A percentile compares a stretch with the other conserved stretches of the same genome.
phyloP scores from a whole-genome alignment of 2,329 filamentous ascomycete species.

The Paraphaeosphaeria sporulosa region DNA sequence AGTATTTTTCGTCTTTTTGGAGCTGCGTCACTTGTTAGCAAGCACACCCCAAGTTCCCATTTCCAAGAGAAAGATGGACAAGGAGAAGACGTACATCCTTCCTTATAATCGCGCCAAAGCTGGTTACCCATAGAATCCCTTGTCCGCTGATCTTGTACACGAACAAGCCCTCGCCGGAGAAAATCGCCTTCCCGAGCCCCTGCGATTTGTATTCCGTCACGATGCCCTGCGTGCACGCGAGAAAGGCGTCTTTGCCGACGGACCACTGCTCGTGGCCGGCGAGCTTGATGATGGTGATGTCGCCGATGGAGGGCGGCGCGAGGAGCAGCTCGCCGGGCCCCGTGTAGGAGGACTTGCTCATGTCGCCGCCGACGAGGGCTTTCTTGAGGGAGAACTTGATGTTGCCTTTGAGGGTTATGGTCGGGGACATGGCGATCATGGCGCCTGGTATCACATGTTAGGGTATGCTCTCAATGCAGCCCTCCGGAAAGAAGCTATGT shows the following conservation, averaged over 20 bases:
- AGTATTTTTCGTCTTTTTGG: conserved; percentile 79
- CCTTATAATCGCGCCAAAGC: conserved; percentile 91
- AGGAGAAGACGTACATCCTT: conserved; percentile 75
- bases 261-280: conserved; percentile 78
- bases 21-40: conserved; percentile 47
- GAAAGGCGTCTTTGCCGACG: conserved; percentile 84
- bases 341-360: conserved; percentile 80
- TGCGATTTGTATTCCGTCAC: conserved; percentile 88
- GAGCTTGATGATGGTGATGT: conserved; percentile 82
- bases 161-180: conserved; percentile 90
- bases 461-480: background rate
- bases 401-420: conserved; percentile 81
- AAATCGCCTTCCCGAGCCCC: conserved; percentile 86
- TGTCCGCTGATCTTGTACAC: conserved; percentile 84
- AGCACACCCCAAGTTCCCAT: background rate
- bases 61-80: background rate
- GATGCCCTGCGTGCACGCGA: conserved; percentile 87
- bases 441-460: conserved; percentile 60
- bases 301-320: conserved; percentile 80
- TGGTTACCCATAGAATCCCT: conserved; percentile 88
- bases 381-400: conserved; percentile 93
- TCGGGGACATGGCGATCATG: conserved; percentile 95
- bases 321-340: conserved; percentile 91
- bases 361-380: conserved; percentile 80
- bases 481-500: too few relatives aligned